Evolutionary conservation across 805 yeast species (phyloP).

Genomic region (Saccharomycopsis olivae): DNA sequence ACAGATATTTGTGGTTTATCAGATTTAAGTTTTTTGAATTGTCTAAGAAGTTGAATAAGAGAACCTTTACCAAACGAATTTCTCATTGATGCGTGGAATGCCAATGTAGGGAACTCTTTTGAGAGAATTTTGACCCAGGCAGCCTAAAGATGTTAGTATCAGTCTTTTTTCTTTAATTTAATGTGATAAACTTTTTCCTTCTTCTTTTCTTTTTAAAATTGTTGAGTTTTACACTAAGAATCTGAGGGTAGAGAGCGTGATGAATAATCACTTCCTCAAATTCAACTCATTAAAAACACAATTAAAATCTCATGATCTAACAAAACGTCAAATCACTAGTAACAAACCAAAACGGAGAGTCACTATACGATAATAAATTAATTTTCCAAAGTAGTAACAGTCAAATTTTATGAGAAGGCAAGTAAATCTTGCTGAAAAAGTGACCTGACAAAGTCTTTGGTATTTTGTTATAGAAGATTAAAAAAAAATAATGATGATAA

Average conservation of each 20-base stretch:
- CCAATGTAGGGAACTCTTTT: conserved; percentile 85
- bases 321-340: conserved; percentile 17
- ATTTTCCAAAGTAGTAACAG: conserved; percentile 99
- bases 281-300: conserved; percentile 37
- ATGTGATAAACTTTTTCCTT: background rate
- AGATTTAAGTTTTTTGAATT: conserved; percentile 79
- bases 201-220: background rate
- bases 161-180: background rate
- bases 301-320: conserved; percentile 33
- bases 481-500: conserved; percentile 14
- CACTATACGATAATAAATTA: conserved; percentile 47
- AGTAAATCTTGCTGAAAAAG: conserved; percentile 26
- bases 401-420: conserved; percentile 43
- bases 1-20: conserved; percentile 95
- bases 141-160: conserved; percentile 52
- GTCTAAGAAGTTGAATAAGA: conserved; percentile 83
- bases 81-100: conserved; percentile 96
- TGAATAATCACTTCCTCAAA: conserved; percentile 2
- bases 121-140: conserved; percentile 97
- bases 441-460: conserved; percentile 91
- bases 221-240: conserved; percentile 19
- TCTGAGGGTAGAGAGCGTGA: conserved; percentile 1
- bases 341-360: conserved; percentile 38
- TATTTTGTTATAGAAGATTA: conserved; percentile 15
- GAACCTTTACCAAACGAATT: conserved; percentile 98